Evolutionary conservation across 1,284 basidiomycete genomes (phyloP).

Genomic region (Marasmius oreades): DNA sequence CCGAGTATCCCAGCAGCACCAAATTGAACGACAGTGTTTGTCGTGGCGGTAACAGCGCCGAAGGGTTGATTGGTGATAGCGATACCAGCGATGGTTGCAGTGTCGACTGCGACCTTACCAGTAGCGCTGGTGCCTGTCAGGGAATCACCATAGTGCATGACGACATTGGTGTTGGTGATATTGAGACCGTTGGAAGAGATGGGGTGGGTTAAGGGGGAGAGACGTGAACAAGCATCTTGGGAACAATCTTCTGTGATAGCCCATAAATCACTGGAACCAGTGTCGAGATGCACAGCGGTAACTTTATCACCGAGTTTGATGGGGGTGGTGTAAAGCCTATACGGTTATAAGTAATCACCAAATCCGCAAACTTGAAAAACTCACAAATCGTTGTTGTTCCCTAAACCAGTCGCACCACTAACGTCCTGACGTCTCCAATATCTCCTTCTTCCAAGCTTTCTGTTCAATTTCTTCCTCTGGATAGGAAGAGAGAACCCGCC

Average conservation of each 20-base stretch:
- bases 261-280: slow-evolving; percentile 38
- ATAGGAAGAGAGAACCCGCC: neutral
- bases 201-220: slow-evolving; percentile 7
- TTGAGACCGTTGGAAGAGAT: slow-evolving; percentile 24
- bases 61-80: slow-evolving; percentile 30
- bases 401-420: slow-evolving; percentile 14
- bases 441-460: neutral
- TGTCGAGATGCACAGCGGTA: slow-evolving; percentile 35
- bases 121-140: slow-evolving; percentile 32
- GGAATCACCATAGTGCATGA: slow-evolving; percentile 30
- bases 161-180: slow-evolving; percentile 26
- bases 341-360: neutral
- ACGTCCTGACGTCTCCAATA: slow-evolving; percentile 7
- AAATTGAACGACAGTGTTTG: slow-evolving; percentile 31
- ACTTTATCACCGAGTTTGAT: slow-evolving; percentile 29
- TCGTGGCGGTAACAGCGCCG: slow-evolving; percentile 31
- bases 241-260: slow-evolving; percentile 30
- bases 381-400: slow-evolving; percentile 15
- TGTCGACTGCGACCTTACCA: slow-evolving; percentile 33
- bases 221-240: slow-evolving; percentile 19
- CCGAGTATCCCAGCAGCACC: slow-evolving; percentile 38
- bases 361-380: neutral
- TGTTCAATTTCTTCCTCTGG: neutral
- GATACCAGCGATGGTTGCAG: slow-evolving; percentile 33
- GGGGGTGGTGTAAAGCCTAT: slow-evolving; percentile 32